Percentiles rank a stretch among this genome's conserved stretches.
Evolutionary conservation across 306 rosid species (phyloP).

Genomic region (Sicyos edulis): DNA sequence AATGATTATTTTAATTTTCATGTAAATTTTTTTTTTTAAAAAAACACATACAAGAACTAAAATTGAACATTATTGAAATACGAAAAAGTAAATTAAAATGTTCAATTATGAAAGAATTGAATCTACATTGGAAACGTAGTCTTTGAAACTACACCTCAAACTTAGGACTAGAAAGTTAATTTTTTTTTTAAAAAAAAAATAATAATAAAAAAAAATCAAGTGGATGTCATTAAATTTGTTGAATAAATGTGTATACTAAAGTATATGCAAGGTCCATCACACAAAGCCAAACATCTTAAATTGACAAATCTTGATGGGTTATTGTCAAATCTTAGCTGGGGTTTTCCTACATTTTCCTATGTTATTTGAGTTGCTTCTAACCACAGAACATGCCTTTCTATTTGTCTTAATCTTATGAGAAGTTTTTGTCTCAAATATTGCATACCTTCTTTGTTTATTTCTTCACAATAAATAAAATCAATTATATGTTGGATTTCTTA

Average conservation of each 20-base stretch:
- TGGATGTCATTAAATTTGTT: background rate
- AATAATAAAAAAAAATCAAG: background rate
- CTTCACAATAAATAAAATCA: slow-evolving; percentile 2
- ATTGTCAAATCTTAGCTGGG: slow-evolving; percentile 7
- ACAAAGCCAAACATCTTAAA: background rate
- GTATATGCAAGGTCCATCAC: background rate
- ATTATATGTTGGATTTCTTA: background rate
- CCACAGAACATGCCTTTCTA: slow-evolving; percentile 2
- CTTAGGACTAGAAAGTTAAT: too few relatives aligned
- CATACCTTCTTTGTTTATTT: background rate
- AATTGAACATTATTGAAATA: too few relatives aligned
- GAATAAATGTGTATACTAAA: background rate
- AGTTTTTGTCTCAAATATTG: slow-evolving; percentile 15
- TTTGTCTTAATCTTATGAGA: slow-evolving; percentile 15
- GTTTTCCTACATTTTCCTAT: background rate
- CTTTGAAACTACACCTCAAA: too few relatives aligned
- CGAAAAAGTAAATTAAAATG: too few relatives aligned
- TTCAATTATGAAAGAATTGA: too few relatives aligned
- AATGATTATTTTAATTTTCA: too few relatives aligned
- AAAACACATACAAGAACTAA: too few relatives aligned
- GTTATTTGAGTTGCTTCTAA: background rate
- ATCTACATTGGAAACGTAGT: too few relatives aligned
- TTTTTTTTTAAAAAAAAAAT: too few relatives aligned
- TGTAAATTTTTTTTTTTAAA: too few relatives aligned
- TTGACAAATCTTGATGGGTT: background rate